Evolutionary conservation across 139 green algal genomes (phyloP), one percentile per base, ranked within the genome.

Genomic region (Chlamydomonas eustigma): DNA sequence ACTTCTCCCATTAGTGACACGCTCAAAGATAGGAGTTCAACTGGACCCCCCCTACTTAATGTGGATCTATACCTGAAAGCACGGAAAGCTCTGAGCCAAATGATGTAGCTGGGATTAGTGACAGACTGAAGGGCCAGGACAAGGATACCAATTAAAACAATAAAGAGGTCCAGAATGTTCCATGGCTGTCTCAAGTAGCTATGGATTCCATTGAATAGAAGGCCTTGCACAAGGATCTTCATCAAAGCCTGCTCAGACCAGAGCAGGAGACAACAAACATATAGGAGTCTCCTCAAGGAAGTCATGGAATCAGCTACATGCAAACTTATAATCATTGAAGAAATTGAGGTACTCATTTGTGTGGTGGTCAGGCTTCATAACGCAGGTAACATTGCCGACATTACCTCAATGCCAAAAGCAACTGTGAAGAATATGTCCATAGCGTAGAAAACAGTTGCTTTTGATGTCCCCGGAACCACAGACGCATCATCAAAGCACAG

Each of bases 171-270:
- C 50, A 83, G 24, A 36, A 76, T 37, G 64, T 91, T 93, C 88
- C 89, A 94, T 1, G 73, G 18, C n/a, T 73, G 83, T 34, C 87
- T 77, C 1, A 94, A 37, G 80, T 94, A 95, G 50, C 64, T 79
- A 67, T 18, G 36, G 8, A 51, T 51, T 6, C 85, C 85, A 64
- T 86, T 89, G 63, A 84, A 67, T 6, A 85, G 12, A 30, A 94
- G 84, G 25, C 91, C 91, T 34, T 81, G 37, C 0, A 81, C 83
- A 22, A 87, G 64, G 31, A 90, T 85, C 86, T 95, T 93, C 5
- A 91, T 25, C 30, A 79, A 32, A 12, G 73, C 73, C 73, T 58
- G 44, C 44, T 28, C 12, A 58, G 44, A 58, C 44, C 12, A 58
- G 12, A 58, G 44, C 44, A 12, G 18, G 44, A 18, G 18, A 58